phyloP scores from a whole-genome alignment of 495 filamentous ascomycete genomes.

The Lasiosphaeriaceae sp. region DNA sequence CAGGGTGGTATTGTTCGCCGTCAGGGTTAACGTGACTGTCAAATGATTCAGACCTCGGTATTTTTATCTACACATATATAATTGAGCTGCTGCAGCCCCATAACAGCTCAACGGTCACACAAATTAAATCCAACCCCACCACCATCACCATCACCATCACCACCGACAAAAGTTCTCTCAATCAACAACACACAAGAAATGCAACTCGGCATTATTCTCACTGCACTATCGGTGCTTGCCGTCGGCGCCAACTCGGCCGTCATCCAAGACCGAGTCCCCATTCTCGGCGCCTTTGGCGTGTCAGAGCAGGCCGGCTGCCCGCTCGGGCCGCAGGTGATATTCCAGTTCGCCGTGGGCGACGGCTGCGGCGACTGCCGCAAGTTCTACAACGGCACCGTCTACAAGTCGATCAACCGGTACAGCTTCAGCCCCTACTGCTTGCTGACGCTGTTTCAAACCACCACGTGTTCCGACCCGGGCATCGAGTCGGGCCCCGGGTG shows the following conservation, averaged over 20 bases:
- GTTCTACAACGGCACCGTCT: conserved; percentile 2
- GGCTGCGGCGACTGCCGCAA: conserved; percentile 5
- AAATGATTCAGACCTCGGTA: too few relatives aligned
- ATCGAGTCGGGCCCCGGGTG: conserved; percentile 2
- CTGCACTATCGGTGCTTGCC: neutral
- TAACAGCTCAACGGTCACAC: too few relatives aligned
- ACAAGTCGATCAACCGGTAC: conserved; percentile 4
- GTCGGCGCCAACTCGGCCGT: neutral
- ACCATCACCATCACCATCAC: neutral
- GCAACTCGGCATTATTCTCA: neutral
- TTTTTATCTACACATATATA: too few relatives aligned
- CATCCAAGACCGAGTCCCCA: neutral
- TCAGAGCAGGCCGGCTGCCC: neutral
- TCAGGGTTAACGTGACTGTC: too few relatives aligned
- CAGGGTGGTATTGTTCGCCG: neutral
- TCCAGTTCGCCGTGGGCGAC: conserved; percentile 2
- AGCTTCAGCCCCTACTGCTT: conserved; percentile 1
- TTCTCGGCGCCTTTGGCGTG: neutral
- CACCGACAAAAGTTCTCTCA: neutral
- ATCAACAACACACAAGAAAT: neutral
- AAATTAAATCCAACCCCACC: too few relatives aligned
- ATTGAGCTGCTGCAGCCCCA: too few relatives aligned
- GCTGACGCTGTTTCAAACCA: conserved; percentile 5
- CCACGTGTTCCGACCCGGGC: conserved; percentile 4
- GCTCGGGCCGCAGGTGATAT: neutral